Evolutionary conservation across 305 asterid genomes (phyloP).

Genomic region (Solanum aculeatissimum): DNA sequence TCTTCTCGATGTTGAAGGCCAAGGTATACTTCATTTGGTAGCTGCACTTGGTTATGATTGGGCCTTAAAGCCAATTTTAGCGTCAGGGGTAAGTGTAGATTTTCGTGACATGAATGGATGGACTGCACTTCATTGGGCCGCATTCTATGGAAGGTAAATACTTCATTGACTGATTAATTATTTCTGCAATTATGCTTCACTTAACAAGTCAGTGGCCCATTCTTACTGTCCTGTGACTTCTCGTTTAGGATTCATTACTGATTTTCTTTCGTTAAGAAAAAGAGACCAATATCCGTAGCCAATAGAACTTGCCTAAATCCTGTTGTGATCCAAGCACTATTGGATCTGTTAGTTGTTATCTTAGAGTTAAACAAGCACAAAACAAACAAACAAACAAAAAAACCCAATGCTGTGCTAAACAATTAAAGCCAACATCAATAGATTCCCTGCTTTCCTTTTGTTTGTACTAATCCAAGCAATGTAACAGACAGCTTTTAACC

Average conservation of each 20-base stretch:
- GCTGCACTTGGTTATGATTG: slow-evolving; percentile 93
- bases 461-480: neutral
- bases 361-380: neutral
- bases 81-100: slow-evolving; percentile 64
- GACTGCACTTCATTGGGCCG: slow-evolving; percentile 99
- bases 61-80: slow-evolving; percentile 62
- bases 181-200: neutral
- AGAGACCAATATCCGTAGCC: neutral
- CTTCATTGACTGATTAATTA: neutral
- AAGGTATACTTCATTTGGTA: slow-evolving; percentile 84
- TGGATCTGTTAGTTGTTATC: neutral
- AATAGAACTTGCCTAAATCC: neutral
- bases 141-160: slow-evolving; percentile 77
- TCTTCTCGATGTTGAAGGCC: slow-evolving; percentile 64
- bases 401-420: neutral
- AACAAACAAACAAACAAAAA: neutral
- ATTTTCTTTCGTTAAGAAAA: neutral
- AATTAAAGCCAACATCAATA: neutral
- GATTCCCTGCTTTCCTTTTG: neutral
- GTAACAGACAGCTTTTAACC: neutral
- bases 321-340: neutral
- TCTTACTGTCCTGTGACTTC: neutral
- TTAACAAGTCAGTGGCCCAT: neutral
- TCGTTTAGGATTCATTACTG: neutral
- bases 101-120: slow-evolving; percentile 93